Conservation (phyloP, 495 filamentous ascomycete species). For the Aspergillus ellipticus region DNA sequence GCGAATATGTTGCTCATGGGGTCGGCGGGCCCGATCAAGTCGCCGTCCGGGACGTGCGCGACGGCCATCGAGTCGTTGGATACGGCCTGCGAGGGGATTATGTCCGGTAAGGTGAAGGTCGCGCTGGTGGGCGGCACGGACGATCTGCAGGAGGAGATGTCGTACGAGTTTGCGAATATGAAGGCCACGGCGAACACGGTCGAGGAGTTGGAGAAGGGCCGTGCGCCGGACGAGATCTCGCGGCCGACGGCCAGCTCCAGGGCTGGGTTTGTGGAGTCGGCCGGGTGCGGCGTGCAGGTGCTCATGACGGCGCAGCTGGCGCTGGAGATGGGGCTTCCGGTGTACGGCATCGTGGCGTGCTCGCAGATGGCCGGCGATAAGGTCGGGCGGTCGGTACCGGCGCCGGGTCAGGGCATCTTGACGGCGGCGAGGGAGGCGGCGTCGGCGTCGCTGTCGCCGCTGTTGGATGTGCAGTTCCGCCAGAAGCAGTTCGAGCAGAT, state of each 20-base stretch:
- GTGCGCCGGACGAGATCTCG: constrained; percentile 93
- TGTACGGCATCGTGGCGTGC: constrained; percentile 86
- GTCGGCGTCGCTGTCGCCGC: constrained; percentile 86
- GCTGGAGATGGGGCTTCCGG: constrained; percentile 94
- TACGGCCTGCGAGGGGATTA: constrained; percentile 92
- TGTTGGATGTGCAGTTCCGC: constrained; percentile 35
- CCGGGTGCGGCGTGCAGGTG: constrained; percentile 93
- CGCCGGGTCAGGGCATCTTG: constrained; percentile 90
- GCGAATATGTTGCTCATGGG: constrained; percentile 96
- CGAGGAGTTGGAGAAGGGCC: constrained; percentile 87
- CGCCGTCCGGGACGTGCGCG: constrained; percentile 92
- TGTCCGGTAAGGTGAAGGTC: constrained; percentile 90
- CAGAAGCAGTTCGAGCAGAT: constrained; percentile 36
- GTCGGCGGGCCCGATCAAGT: constrained; percentile 97
- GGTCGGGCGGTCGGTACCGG: constrained; percentile 92
- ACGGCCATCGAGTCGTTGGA: constrained; percentile 94
- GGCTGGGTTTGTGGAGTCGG: constrained; percentile 97
- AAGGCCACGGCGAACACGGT: constrained; percentile 93
- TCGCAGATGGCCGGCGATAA: constrained; percentile 96
- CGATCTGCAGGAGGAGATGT: constrained; percentile 97
- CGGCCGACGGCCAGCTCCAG: constrained; percentile 90
- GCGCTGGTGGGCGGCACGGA: constrained; percentile 97
- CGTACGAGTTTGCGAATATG: constrained; percentile 99
- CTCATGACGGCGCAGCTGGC: constrained; percentile 95
- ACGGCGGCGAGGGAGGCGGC: constrained; percentile 88